Evolutionary conservation across 805 yeast genomes (phyloP).

Genomic region (Cyberlindnera amylophila): DNA sequence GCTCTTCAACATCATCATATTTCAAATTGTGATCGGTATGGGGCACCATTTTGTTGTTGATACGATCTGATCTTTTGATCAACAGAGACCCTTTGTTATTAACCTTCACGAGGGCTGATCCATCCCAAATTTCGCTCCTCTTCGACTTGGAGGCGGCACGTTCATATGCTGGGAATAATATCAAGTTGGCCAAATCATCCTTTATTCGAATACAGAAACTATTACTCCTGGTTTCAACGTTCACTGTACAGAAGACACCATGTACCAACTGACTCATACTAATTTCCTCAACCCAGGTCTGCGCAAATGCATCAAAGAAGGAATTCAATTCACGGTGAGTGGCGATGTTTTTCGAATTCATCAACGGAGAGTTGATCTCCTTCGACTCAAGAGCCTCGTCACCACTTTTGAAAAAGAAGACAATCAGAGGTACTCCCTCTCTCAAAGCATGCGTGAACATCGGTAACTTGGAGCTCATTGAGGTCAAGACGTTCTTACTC

Average conservation of each 20-base stretch:
- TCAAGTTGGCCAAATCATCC: conserved; percentile 30
- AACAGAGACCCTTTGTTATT: neutral
- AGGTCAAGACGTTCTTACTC: conserved; percentile 10
- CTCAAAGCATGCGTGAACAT: conserved; percentile 28
- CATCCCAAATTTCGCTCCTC: neutral
- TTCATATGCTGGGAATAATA: conserved; percentile 29
- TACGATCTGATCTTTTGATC: conserved; percentile 3
- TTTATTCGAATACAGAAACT: conserved; percentile 40
- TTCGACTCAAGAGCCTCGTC: conserved; percentile 9
- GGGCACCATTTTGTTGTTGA: conserved; percentile 4
- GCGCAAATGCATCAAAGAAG: conserved; percentile 41
- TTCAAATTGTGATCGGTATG: neutral
- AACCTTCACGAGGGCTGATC: neutral
- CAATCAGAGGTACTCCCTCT: conserved; percentile 33
- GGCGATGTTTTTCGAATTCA: conserved; percentile 7
- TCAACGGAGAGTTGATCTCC: conserved; percentile 15
- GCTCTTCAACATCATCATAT: conserved; percentile 6
- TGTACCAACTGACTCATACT: conserved; percentile 34
- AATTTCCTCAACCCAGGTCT: conserved; percentile 35
- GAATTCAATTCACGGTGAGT: conserved; percentile 11
- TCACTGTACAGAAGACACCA: conserved; percentile 42
- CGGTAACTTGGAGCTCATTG: conserved; percentile 19
- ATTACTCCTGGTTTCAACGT: conserved; percentile 15
- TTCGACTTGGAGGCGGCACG: neutral
- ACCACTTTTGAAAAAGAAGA: conserved; percentile 34